Evolutionary conservation across 352 stramenopile genomes (phyloP).

Genomic region (Phytophthora multivora): DNA sequence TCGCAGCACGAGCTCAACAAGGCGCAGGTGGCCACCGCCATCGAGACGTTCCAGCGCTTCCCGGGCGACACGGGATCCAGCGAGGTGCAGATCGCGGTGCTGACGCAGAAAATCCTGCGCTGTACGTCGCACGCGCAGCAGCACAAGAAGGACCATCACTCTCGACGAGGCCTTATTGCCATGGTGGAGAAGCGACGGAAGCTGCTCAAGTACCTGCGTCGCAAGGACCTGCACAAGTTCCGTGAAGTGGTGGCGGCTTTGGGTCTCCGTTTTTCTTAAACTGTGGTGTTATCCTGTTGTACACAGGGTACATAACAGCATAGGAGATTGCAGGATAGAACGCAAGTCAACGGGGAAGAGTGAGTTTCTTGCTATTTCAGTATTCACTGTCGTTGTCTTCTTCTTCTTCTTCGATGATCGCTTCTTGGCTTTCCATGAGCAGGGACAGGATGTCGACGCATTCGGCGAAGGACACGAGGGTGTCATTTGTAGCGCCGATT

Average conservation of each 20-base stretch:
- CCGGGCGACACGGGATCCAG: constrained; percentile 85
- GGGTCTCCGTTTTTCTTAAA: constrained; percentile 78
- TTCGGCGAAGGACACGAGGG: constrained; percentile 82
- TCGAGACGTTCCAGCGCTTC: constrained; percentile 88
- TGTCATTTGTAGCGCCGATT: constrained; percentile 68
- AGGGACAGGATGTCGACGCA: constrained; percentile 88
- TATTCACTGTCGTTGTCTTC: constrained; percentile 32
- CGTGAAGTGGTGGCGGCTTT: constrained; percentile 78
- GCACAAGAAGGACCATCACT: constrained; percentile 91
- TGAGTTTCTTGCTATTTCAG: constrained; percentile 1
- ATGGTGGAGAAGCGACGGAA: constrained; percentile 90
- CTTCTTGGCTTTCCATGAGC: constrained; percentile 58
- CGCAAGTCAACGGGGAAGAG: too few species aligned
- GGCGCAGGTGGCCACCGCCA: constrained; percentile 74
- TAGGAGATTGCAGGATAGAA: too few species aligned
- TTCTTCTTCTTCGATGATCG: constrained; percentile 32
- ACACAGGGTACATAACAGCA: not conserved
- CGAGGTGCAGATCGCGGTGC: constrained; percentile 85
- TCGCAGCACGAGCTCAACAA: constrained; percentile 87
- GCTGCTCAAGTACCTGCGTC: constrained; percentile 85
- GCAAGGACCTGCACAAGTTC: constrained; percentile 83
- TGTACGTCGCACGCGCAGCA: constrained; percentile 73
- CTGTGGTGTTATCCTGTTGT: not conserved
- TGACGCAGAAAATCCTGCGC: constrained; percentile 87
- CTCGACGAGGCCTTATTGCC: constrained; percentile 78